A percentile compares a stretch with the other conserved stretches of the same genome.
phyloP scores from a whole-genome alignment of 768 basidiomycete species.

The Candolleomyces eurysporus region DNA sequence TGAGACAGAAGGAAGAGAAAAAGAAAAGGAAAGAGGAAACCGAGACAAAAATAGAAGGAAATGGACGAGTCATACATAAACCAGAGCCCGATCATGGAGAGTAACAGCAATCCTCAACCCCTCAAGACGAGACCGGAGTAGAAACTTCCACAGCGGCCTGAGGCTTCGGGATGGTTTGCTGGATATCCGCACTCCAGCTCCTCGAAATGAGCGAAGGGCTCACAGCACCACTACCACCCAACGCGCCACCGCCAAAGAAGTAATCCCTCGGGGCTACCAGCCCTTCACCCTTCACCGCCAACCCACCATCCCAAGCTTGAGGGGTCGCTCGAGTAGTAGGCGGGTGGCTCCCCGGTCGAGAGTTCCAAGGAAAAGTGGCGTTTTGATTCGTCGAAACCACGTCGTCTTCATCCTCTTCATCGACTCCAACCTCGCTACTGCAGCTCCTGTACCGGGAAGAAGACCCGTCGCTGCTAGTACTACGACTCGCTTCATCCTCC shows the following conservation, averaged over 20 bases:
- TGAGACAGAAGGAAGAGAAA: background rate
- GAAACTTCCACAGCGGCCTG: slow-evolving; percentile 6
- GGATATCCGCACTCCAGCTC: slow-evolving; percentile 19
- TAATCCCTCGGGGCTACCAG: background rate
- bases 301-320: slow-evolving; percentile 3
- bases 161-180: background rate
- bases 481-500: background rate
- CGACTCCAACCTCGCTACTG: background rate
- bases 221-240: background rate
- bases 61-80: background rate
- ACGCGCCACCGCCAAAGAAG: background rate
- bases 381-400: background rate
- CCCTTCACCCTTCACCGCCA: background rate
- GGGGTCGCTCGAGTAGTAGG: slow-evolving; percentile 3
- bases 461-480: background rate
- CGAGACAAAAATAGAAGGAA: background rate
- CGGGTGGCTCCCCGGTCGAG: slow-evolving; percentile 6
- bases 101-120: background rate
- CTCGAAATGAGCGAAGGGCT: slow-evolving; percentile 13
- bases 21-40: background rate
- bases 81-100: background rate
- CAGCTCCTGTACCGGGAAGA: background rate
- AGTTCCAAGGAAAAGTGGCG: background rate
- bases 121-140: background rate
- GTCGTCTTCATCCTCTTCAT: background rate